Percentiles rank a stretch among this genome's conserved stretches.
These are phyloP conservation scores for Candida silvatica DNA, from an alignment of 805 yeast species.

Conservation along the genomic window DNA sequence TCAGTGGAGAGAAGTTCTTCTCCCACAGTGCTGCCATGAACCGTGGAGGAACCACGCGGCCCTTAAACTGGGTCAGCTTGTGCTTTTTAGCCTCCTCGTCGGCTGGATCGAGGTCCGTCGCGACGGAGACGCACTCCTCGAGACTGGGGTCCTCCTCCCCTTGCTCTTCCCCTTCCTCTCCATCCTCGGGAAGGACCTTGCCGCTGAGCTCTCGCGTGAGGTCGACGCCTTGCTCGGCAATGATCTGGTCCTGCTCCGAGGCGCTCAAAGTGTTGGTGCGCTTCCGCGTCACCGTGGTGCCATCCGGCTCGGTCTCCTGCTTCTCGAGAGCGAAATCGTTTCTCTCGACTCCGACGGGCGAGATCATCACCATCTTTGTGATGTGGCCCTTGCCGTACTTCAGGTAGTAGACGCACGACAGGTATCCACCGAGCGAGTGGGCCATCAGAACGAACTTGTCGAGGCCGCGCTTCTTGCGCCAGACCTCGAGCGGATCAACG, in stretches of 20 bases:
- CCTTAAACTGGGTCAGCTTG: slow-evolving; percentile 18
- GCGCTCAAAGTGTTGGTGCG: slow-evolving; percentile 3
- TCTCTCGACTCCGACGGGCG: slow-evolving; percentile 76
- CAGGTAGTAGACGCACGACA: slow-evolving; percentile 57
- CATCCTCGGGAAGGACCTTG: slow-evolving; percentile 7
- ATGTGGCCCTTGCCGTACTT: slow-evolving; percentile 43
- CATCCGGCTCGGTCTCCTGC: slow-evolving; percentile 1
- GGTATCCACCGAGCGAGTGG: slow-evolving; percentile 74
- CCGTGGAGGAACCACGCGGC: slow-evolving; percentile 26
- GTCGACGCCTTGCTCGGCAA: slow-evolving; percentile 21
- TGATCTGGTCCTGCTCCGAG: slow-evolving; percentile 12
- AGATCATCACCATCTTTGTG: slow-evolving; percentile 49
- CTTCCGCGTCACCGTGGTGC: slow-evolving; percentile 1
- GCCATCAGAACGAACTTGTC: slow-evolving; percentile 55
- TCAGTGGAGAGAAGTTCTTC: slow-evolving; percentile 45
- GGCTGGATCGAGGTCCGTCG: slow-evolving; percentile 6
- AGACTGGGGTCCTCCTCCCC: slow-evolving; percentile 2
- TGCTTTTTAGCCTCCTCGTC: slow-evolving; percentile 1
- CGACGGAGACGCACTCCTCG: slow-evolving; percentile 4
- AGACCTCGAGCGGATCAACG: slow-evolving; percentile 48
- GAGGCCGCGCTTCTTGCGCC: slow-evolving; percentile 46
- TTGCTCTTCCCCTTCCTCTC: slow-evolving; percentile 1
- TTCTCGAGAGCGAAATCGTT: slow-evolving; percentile 37
- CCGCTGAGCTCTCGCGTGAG: slow-evolving; percentile 24
- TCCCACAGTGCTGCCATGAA: slow-evolving; percentile 41